Evolutionary conservation across 2,329 filamentous ascomycete genomes (phyloP).

Genomic region (Curvularia spicifera): DNA sequence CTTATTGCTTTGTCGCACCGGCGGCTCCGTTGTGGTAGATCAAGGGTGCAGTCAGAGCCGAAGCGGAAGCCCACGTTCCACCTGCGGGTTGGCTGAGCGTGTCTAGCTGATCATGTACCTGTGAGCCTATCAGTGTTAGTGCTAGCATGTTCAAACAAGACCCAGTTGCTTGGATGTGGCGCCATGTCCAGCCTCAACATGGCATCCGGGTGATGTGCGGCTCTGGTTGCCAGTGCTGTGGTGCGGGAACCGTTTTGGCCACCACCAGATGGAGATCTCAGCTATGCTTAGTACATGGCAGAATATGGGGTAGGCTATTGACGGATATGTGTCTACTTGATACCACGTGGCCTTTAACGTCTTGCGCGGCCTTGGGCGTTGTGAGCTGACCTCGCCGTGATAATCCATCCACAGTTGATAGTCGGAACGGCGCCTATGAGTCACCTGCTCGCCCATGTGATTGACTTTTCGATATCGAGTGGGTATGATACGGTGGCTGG

Average conservation of each 20-base stretch:
- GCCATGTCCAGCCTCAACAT: conserved; percentile 21
- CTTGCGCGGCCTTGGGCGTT: conserved; percentile 27
- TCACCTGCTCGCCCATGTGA: conserved; percentile 31
- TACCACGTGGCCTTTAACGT: conserved; percentile 17
- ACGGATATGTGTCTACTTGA: conserved; percentile 6
- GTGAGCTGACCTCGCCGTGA: conserved; percentile 24
- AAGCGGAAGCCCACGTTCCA: conserved; percentile 10
- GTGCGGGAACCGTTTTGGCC: conserved; percentile 24
- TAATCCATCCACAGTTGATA: background rate
- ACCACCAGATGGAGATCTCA: conserved; percentile 16
- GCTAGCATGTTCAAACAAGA: conserved; percentile 5
- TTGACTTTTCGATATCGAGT: conserved; percentile 11
- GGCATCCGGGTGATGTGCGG: conserved; percentile 7
- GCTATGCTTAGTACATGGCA: conserved; percentile 17
- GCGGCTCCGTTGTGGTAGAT: conserved; percentile 5
- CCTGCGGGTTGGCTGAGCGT: conserved; percentile 15
- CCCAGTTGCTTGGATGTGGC: conserved; percentile 17
- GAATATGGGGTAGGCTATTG: conserved; percentile 19
- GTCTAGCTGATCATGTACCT: background rate
- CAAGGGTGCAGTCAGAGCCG: conserved; percentile 6
- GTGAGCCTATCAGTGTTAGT: background rate
- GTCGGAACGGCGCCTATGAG: conserved; percentile 12
- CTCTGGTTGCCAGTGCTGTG: conserved; percentile 13
- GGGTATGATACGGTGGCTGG: conserved; percentile 29
- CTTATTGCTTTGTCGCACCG: background rate